phyloP scores from a whole-genome alignment of 129 eudicot species.

The Deinandra increscens region DNA sequence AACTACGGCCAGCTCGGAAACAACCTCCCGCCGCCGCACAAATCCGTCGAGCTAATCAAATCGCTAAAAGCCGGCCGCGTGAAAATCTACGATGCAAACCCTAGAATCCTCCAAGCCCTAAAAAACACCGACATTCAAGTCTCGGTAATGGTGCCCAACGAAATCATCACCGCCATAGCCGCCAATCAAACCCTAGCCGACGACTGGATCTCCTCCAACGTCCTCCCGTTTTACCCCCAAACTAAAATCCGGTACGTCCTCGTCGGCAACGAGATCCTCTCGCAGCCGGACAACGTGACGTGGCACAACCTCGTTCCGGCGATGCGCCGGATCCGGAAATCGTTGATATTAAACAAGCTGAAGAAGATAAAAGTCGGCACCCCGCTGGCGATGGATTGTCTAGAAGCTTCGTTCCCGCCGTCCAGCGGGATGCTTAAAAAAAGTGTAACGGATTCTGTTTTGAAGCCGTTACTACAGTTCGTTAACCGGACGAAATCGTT shows the following conservation, averaged over 20 bases:
- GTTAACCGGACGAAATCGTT: slow-evolving; percentile 65
- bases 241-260: slow-evolving; percentile 69
- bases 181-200: slow-evolving; percentile 62
- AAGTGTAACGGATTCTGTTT: slow-evolving; percentile 42
- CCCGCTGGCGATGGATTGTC: slow-evolving; percentile 58
- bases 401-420: slow-evolving; percentile 65
- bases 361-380: slow-evolving; percentile 67
- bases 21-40: background rate
- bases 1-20: background rate
- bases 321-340: slow-evolving; percentile 46
- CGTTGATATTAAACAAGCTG: slow-evolving; percentile 37
- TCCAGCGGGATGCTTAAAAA: slow-evolving; percentile 58
- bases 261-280: slow-evolving; percentile 82
- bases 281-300: slow-evolving; percentile 41
- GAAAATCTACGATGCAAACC: slow-evolving; percentile 67
- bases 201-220: slow-evolving; percentile 61
- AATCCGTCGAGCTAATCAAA: background rate
- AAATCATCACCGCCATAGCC: slow-evolving; percentile 46
- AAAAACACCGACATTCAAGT: slow-evolving; percentile 56
- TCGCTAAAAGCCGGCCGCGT: background rate
- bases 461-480: slow-evolving; percentile 54
- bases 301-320: slow-evolving; percentile 81
- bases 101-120: slow-evolving; percentile 56
- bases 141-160: slow-evolving; percentile 78
- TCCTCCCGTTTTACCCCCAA: slow-evolving; percentile 58